Conservation (phyloP, 495 filamentous ascomycete species). For the Geopyxis carbonaria region DNA sequence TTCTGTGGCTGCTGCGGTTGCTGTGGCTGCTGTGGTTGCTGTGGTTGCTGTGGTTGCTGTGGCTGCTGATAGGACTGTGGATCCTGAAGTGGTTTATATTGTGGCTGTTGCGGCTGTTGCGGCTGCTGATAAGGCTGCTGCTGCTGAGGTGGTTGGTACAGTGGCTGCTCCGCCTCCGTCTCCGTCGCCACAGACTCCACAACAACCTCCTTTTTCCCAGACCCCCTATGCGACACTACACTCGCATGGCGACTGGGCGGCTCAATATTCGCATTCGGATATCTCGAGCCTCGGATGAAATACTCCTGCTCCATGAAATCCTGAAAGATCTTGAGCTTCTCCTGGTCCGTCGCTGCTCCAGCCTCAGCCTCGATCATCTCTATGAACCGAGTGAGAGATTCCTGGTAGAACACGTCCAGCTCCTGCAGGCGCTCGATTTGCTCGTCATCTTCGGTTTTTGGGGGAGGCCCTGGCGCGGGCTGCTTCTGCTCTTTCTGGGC, state of each 20-base stretch:
- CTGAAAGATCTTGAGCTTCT: constrained; percentile 21
- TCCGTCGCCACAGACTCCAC: too few relatives aligned
- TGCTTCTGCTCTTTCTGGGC: constrained; percentile 1
- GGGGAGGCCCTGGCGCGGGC: neutral
- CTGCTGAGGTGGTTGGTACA: too few relatives aligned
- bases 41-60: too few relatives aligned
- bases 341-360: constrained; percentile 17
- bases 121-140: too few relatives aligned
- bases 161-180: too few relatives aligned
- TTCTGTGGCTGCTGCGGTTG: too few relatives aligned
- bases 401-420: constrained; percentile 18
- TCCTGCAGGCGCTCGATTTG: constrained; percentile 11
- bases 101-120: too few relatives aligned
- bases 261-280: constrained; percentile 19
- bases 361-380: constrained; percentile 22
- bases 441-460: constrained; percentile 11
- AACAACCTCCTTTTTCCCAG: too few relatives aligned
- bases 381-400: constrained; percentile 22
- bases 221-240: constrained; percentile 3
- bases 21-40: too few relatives aligned
- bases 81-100: too few relatives aligned
- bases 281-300: constrained; percentile 20
- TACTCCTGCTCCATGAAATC: constrained; percentile 25
- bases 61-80: too few relatives aligned
- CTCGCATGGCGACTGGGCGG: constrained; percentile 18